Evolutionary conservation across 768 basidiomycete species (phyloP), one percentile per base, ranked within the genome.

Genomic region (Pseudohyphozyma bogoriensis): DNA sequence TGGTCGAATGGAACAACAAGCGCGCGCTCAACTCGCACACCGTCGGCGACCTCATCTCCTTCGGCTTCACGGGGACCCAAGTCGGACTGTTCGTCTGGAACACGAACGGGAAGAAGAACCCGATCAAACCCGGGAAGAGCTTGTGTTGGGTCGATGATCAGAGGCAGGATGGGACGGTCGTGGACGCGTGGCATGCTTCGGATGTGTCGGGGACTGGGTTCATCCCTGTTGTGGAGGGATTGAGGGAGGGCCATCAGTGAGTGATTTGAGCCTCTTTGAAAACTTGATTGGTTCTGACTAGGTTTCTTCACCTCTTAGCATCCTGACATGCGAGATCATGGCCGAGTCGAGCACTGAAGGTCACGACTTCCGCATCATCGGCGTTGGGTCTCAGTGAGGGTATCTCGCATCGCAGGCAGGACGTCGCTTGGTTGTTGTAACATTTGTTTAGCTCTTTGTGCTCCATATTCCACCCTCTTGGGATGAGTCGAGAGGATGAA

Each of bases 1-100:
- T 28, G 18, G 16, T 60, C 31, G 59, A 60, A 22, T 60, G 59
- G 59, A 60, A 60, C 54, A 54, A 44, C 31, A 60, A 60, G 33
- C 32, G 32, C 4, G 59, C 59, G 4, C 3, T 44, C 10, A 33
- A 31, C 7, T 28, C 49, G 2, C 11, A n/a, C 26, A 32, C 26
- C 13, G 47, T 51, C 18, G 59, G 59, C 26, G 16, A 29, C 0
- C 24, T 35, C 31, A 26, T 51, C 11, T 15, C 24, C 3, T 51
- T 60, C 33, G 26, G 24, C 4, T 50, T 55, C 26, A 33, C 50
- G 8, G 59, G 59, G 3, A 51, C 47, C 16, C 44, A 29, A 6
- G 49, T 49, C 6, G 59, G 59, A 7, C 18, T 55, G 4, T 51
- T 55, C 28, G 26, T 60, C 22, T 47, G 52, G 39, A 20, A 22